Conservation (phyloP, 2,329 filamentous ascomycete species). For the Metarhizium robertsii region DNA sequence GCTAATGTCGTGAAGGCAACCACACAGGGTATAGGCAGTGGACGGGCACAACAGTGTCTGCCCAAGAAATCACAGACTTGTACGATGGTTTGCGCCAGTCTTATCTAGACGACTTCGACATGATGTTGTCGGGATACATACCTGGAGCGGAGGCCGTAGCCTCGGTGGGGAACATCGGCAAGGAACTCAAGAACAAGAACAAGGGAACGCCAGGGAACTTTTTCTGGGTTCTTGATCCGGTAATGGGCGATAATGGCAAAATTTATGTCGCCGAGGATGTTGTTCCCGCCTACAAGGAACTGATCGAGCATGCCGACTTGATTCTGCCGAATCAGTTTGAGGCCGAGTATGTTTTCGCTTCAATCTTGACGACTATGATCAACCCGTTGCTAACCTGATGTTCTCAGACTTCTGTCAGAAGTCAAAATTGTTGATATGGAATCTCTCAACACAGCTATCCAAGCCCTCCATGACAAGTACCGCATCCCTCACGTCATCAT, state of each 20-base stretch:
- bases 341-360: slow-evolving; percentile 60
- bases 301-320: slow-evolving; percentile 75
- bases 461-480: slow-evolving; percentile 66
- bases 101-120: slow-evolving; percentile 80
- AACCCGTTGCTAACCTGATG: slow-evolving; percentile 3
- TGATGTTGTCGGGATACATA: slow-evolving; percentile 91
- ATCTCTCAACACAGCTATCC: slow-evolving; percentile 65
- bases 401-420: slow-evolving; percentile 65
- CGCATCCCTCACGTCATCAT: slow-evolving; percentile 82
- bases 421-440: slow-evolving; percentile 69
- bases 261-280: slow-evolving; percentile 89
- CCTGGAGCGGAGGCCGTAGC: slow-evolving; percentile 78
- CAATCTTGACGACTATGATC: background rate
- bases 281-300: slow-evolving; percentile 77
- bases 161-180: slow-evolving; percentile 74
- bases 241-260: slow-evolving; percentile 93
- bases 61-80: slow-evolving; percentile 73
- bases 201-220: slow-evolving; percentile 61
- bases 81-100: slow-evolving; percentile 79
- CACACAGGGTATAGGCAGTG: slow-evolving; percentile 88
- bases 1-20: slow-evolving; percentile 48
- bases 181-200: slow-evolving; percentile 64
- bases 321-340: slow-evolving; percentile 97
- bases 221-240: slow-evolving; percentile 96
- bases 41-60: slow-evolving; percentile 73